These are phyloP conservation scores for Ramularia collo-cygni DNA, from an alignment of 2,329 filamentous ascomycete genomes.

Conservation along the genomic window DNA sequence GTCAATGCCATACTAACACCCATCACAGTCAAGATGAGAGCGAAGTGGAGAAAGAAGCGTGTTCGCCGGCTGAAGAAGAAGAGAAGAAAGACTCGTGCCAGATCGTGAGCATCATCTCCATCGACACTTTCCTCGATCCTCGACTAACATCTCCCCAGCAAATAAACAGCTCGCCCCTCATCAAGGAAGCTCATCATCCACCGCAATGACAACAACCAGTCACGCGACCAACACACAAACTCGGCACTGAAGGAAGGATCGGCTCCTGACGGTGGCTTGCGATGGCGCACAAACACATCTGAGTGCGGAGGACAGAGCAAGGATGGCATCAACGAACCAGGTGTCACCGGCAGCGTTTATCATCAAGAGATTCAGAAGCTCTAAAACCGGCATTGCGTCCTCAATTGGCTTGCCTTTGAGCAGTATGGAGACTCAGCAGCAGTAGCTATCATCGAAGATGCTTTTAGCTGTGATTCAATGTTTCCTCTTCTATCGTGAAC, in stretches of 20 bases:
- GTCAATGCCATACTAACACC: slow-evolving; percentile 7
- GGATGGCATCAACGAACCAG: slow-evolving; percentile 10
- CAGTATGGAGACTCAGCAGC: slow-evolving; percentile 10
- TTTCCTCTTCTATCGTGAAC: neutral
- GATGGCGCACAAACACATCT: slow-evolving; percentile 13
- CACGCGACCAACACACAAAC: slow-evolving; percentile 28
- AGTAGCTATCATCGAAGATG: slow-evolving; percentile 15
- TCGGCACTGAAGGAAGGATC: slow-evolving; percentile 30
- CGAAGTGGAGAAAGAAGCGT: slow-evolving; percentile 99
- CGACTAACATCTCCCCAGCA: slow-evolving; percentile 25
- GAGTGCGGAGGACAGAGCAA: slow-evolving; percentile 14
- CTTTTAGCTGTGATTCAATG: slow-evolving; percentile 13
- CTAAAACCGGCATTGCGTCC: slow-evolving; percentile 25
- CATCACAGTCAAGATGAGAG: slow-evolving; percentile 58
- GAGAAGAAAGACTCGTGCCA: slow-evolving; percentile 99
- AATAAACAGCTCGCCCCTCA: slow-evolving; percentile 42
- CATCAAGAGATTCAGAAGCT: slow-evolving; percentile 11
- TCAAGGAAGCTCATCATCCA: slow-evolving; percentile 19
- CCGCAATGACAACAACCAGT: slow-evolving; percentile 20
- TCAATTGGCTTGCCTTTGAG: slow-evolving; percentile 21
- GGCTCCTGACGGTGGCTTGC: slow-evolving; percentile 27
- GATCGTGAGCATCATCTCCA: slow-evolving; percentile 63
- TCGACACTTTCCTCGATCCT: slow-evolving; percentile 2
- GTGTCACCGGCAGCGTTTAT: slow-evolving; percentile 15
- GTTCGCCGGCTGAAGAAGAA: slow-evolving; percentile 98